These are phyloP conservation scores for Suillus plorans DNA, from an alignment of 768 basidiomycete genomes.

Conservation along the genomic window DNA sequence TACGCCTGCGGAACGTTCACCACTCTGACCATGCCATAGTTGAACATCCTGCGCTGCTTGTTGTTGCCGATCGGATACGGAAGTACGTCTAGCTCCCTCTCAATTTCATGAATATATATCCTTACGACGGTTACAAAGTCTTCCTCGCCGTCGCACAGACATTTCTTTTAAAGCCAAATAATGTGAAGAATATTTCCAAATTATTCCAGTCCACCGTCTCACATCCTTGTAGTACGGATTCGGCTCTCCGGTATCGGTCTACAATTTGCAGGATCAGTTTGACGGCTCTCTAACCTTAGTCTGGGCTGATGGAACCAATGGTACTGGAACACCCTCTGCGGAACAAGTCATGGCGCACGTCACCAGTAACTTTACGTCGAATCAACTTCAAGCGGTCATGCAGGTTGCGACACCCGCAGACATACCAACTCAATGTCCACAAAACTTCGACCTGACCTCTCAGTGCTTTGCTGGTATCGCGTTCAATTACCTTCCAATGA, in stretches of 20 bases:
- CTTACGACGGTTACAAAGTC: slow-evolving; percentile 23
- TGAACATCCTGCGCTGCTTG: slow-evolving; percentile 62
- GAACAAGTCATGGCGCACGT: slow-evolving; percentile 60
- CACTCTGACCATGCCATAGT: slow-evolving; percentile 31
- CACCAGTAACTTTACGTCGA: slow-evolving; percentile 47
- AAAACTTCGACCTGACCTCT: slow-evolving; percentile 72
- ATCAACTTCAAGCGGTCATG: slow-evolving; percentile 49
- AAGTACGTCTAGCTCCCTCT: slow-evolving; percentile 11
- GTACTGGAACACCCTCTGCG: slow-evolving; percentile 53
- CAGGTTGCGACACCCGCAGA: slow-evolving; percentile 46
- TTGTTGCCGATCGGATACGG: slow-evolving; percentile 66
- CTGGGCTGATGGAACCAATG: slow-evolving; percentile 71
- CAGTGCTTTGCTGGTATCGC: slow-evolving; percentile 68
- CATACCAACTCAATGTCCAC: slow-evolving; percentile 60
- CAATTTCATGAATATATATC: neutral
- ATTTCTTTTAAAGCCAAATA: slow-evolving; percentile 56
- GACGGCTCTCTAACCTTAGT: slow-evolving; percentile 52
- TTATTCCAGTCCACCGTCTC: neutral
- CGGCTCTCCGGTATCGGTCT: slow-evolving; percentile 54
- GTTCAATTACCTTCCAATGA: slow-evolving; percentile 56
- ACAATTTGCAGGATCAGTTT: slow-evolving; percentile 46
- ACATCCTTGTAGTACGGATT: slow-evolving; percentile 51
- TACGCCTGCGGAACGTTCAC: neutral
- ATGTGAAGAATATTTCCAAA: slow-evolving; percentile 40
- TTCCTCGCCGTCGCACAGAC: slow-evolving; percentile 65